Evolutionary conservation across 2,329 filamentous ascomycete genomes (phyloP).

Genomic region (Teratosphaeria destructans): DNA sequence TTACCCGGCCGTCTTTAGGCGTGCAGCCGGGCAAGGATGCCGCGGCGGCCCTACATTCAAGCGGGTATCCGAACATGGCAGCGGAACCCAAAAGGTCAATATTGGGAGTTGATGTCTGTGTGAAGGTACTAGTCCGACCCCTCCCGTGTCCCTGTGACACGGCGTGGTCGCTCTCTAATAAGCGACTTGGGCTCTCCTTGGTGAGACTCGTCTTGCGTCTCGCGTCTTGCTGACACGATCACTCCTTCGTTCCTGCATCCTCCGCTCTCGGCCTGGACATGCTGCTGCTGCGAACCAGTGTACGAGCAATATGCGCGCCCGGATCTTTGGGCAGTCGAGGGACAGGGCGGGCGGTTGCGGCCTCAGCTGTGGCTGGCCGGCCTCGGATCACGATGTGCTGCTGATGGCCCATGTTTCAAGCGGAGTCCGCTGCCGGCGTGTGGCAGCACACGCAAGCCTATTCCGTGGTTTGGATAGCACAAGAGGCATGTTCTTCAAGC

Average conservation of each 20-base stretch:
- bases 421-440: neutral
- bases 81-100: neutral
- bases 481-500: neutral
- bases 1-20: neutral
- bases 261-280: neutral
- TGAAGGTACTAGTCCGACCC: neutral
- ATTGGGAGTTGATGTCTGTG: too few relatives aligned
- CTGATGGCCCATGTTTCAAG: neutral
- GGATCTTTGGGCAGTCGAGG: neutral
- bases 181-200: neutral
- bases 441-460: neutral
- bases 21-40: neutral
- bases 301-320: neutral
- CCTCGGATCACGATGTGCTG: neutral
- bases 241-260: neutral
- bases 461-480: neutral
- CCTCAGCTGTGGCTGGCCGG: neutral
- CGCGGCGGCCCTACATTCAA: neutral
- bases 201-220: neutral
- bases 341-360: neutral
- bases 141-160: neutral
- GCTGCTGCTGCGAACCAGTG: neutral
- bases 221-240: neutral
- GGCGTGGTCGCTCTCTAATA: neutral
- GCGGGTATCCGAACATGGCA: neutral